These are phyloP conservation scores for Solanum chiquidenum DNA, from an alignment of 257 asterid genomes.

Conservation along the genomic window DNA sequence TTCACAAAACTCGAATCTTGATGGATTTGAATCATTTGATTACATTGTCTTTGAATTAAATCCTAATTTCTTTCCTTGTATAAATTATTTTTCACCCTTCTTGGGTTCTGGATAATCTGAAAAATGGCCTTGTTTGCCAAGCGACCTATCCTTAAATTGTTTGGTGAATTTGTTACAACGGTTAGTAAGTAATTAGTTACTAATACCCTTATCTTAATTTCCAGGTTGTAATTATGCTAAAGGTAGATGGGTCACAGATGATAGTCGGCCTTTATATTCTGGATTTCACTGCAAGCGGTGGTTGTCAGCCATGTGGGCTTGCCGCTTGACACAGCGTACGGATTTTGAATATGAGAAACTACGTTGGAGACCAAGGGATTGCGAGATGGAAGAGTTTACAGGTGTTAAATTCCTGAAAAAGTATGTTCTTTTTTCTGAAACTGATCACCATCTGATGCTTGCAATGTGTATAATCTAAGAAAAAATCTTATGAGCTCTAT, in stretches of 20 bases:
- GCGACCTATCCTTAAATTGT: neutral
- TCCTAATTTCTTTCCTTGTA: neutral
- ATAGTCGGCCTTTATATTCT: constrained; percentile 63
- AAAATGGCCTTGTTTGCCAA: neutral
- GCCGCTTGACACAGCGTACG: constrained; percentile 78
- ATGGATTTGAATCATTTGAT: neutral
- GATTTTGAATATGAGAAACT: constrained; percentile 83
- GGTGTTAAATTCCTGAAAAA: constrained; percentile 55
- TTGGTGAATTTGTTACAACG: neutral
- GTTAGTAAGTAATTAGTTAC: neutral
- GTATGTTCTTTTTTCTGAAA: constrained; percentile 16
- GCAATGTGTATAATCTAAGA: neutral
- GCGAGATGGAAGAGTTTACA: constrained; percentile 66
- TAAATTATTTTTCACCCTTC: neutral
- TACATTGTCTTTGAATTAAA: neutral
- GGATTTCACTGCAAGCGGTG: constrained; percentile 84
- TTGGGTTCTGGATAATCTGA: neutral
- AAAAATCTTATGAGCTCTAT: neutral
- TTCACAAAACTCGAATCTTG: neutral
- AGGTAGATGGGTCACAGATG: constrained; percentile 80
- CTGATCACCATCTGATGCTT: neutral
- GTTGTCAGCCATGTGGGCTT: constrained; percentile 97
- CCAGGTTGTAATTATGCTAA: constrained; percentile 64
- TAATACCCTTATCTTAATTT: constrained; percentile 8
- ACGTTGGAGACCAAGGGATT: constrained; percentile 72